Conservation (phyloP, 345 rosid genomes). For the Arabis hirsuta region DNA sequence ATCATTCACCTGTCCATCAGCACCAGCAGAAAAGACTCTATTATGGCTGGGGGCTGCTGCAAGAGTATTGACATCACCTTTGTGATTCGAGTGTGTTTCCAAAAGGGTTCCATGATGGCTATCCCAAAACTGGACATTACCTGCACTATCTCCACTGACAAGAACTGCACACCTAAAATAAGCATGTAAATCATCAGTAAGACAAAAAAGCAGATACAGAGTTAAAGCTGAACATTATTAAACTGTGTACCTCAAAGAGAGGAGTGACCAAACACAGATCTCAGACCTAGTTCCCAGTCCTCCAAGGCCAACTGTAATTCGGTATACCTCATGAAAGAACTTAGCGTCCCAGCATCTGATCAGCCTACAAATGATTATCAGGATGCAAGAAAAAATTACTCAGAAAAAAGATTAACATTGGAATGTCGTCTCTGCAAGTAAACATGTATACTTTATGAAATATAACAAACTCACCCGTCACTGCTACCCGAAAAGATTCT, state of each 20-base stretch:
- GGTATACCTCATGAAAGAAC: slow-evolving; percentile 66
- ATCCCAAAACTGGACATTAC: slow-evolving; percentile 95
- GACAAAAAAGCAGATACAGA: neutral
- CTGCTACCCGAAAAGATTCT: slow-evolving; percentile 85
- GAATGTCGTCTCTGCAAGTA: slow-evolving; percentile 2
- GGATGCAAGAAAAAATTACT: slow-evolving; percentile 3
- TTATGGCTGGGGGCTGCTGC: slow-evolving; percentile 87
- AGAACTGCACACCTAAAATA: slow-evolving; percentile 67
- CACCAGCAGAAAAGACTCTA: slow-evolving; percentile 89
- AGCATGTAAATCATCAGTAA: slow-evolving; percentile 36
- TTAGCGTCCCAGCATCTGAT: slow-evolving; percentile 93
- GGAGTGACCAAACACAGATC: slow-evolving; percentile 86
- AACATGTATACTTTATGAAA: neutral
- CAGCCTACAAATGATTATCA: slow-evolving; percentile 53
- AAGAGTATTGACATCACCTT: slow-evolving; percentile 85
- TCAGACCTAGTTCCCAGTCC: slow-evolving; percentile 69
- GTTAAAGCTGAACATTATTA: slow-evolving; percentile 13
- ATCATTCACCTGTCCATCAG: slow-evolving; percentile 85
- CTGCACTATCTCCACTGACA: slow-evolving; percentile 94
- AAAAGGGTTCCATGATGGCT: slow-evolving; percentile 80
- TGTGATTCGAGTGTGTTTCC: slow-evolving; percentile 80
- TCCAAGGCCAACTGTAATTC: slow-evolving; percentile 87
- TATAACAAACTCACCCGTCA: slow-evolving; percentile 72
- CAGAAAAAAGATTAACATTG: neutral
- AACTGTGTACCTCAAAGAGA: slow-evolving; percentile 67